Evolutionary conservation across 2,329 filamentous ascomycete species (phyloP), one percentile per base, ranked within the genome.

Genomic region (Aaosphaeria arxii): DNA sequence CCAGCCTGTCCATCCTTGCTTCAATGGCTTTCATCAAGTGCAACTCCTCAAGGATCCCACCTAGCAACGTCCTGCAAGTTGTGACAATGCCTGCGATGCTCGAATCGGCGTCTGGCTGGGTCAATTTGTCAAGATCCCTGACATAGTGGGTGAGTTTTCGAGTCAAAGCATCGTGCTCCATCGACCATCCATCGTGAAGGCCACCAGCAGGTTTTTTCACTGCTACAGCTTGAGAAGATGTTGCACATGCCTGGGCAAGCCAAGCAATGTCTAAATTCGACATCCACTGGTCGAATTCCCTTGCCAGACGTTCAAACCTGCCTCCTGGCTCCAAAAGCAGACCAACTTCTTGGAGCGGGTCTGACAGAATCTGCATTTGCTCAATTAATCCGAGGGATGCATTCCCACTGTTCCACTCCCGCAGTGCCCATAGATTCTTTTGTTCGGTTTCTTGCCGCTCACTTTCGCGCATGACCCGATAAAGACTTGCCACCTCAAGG

Each of bases 401-500:
- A 29, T 52, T 58, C 11, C 55, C 55, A 32, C 55, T 54, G 17
- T 56, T 62, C 68, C 69, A 72, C 40, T 68, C 64, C 13, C 63
- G 54, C 6, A 73, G 48, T 11, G 67, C 67, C 30, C 57, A 53
- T 4, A 72, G 38, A 40, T 73, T 72, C 44, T 63, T 62, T 43
- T 69, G 65, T 45, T 70, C 67, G 43, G 66, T 62, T 5, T 53
- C 60, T 48, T 63, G 55, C n/a, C 62, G 63, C 51, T 72, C 70
- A 46, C 60, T 59, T 36, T 67, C 62, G 17, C 64, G 58, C 64
- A 72, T 66, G 40, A 54, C 54, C 44, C 65, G 59, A 41, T 70
- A 59, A 30, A 66, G 46, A 41, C 58, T 65, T n/a, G 64, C 63
- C 6, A 72, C 69, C 46, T 70, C 64, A 24, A 69, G 62, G 42